These are phyloP conservation scores for Cercospora brassicicola DNA, from an alignment of 2,329 filamentous ascomycete genomes.

Conservation along the genomic window DNA sequence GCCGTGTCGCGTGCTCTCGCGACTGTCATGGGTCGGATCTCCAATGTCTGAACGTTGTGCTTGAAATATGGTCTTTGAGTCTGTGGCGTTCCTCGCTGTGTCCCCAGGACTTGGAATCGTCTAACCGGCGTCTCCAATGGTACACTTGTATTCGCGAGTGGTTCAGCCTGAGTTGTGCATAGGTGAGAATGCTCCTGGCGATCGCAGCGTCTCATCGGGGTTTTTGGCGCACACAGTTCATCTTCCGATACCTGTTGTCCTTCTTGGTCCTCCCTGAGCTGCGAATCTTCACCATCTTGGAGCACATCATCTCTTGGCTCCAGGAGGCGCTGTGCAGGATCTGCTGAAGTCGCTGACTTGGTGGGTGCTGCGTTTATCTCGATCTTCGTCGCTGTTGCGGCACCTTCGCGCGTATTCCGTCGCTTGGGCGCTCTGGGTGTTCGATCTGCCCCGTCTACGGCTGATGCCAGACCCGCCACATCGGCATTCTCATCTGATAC, in stretches of 20 bases:
- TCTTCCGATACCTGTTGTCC: slow-evolving; percentile 32
- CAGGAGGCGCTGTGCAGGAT: slow-evolving; percentile 18
- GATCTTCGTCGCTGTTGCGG: neutral
- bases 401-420: neutral
- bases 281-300: slow-evolving; percentile 6
- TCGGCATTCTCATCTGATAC: slow-evolving; percentile 39
- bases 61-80: slow-evolving; percentile 31
- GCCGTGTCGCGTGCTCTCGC: slow-evolving; percentile 26
- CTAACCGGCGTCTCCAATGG: slow-evolving; percentile 27
- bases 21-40: slow-evolving; percentile 30
- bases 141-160: slow-evolving; percentile 13
- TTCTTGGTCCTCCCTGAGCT: slow-evolving; percentile 17
- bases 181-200: slow-evolving; percentile 22
- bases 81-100: slow-evolving; percentile 31
- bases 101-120: slow-evolving; percentile 23
- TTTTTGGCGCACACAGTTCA: slow-evolving; percentile 38
- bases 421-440: neutral
- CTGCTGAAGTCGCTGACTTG: slow-evolving; percentile 29
- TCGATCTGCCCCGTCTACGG: neutral
- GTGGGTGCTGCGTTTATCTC: slow-evolving; percentile 20
- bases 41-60: slow-evolving; percentile 23
- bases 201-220: slow-evolving; percentile 36
- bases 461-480: slow-evolving; percentile 9
- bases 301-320: neutral
- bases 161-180: slow-evolving; percentile 21